Percentiles rank a stretch among this genome's conserved stretches.
Evolutionary conservation across 139 green algal species (phyloP).

Genomic region (Tetraselmis striata): DNA sequence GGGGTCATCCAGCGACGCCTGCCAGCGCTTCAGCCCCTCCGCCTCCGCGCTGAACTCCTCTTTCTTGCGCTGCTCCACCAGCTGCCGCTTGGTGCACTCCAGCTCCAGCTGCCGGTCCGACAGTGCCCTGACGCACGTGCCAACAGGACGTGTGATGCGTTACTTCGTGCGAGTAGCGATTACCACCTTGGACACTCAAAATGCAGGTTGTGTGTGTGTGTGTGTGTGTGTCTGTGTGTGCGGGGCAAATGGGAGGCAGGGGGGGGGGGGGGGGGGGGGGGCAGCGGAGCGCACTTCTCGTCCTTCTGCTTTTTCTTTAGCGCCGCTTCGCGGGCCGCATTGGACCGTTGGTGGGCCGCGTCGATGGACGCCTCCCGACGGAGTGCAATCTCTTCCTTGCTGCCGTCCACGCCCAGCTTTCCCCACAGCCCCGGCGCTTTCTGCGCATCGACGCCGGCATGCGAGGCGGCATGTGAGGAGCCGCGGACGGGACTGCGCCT

Average conservation of each 20-base stretch:
- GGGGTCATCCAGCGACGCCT: background rate
- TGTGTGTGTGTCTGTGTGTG: too few species aligned
- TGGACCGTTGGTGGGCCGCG: background rate
- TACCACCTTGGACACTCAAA: too few species aligned
- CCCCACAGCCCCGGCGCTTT: background rate
- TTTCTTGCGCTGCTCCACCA: background rate
- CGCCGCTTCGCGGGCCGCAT: background rate
- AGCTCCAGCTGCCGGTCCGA: background rate
- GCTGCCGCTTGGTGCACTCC: background rate
- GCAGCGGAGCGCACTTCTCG: too few species aligned
- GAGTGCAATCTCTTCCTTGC: background rate
- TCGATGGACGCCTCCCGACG: background rate
- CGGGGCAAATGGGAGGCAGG: too few species aligned
- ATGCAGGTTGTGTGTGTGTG: too few species aligned
- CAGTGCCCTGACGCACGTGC: background rate
- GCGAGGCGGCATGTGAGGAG: too few species aligned
- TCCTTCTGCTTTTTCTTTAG: background rate
- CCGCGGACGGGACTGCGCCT: too few species aligned
- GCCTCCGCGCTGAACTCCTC: background rate
- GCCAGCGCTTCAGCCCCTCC: background rate
- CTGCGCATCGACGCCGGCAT: too few species aligned
- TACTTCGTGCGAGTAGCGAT: too few species aligned
- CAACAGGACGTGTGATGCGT: too few species aligned
- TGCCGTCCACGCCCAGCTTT: background rate
- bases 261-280: too few species aligned